phyloP scores from a whole-genome alignment of 176 grass and related monocot genomes.

The Lolium rigidum region DNA sequence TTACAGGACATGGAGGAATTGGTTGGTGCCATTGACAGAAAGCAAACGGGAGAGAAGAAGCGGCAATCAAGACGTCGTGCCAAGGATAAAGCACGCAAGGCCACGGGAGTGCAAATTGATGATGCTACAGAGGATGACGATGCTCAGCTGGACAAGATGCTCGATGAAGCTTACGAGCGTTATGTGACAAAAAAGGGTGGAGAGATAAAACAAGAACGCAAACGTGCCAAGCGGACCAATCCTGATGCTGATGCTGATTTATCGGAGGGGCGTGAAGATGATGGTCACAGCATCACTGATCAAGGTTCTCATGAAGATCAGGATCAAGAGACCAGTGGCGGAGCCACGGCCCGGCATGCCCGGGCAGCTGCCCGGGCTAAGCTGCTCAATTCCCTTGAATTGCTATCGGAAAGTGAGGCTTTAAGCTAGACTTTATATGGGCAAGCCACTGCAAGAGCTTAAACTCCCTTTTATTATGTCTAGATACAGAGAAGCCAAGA shows the following conservation, averaged over 20 bases:
- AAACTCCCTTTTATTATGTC: too few relatives aligned
- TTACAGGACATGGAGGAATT: conserved; percentile 95
- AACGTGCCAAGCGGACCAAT: conserved; percentile 62
- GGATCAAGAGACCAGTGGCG: not conserved
- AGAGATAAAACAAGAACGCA: conserved; percentile 64
- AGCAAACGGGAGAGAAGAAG: conserved; percentile 71
- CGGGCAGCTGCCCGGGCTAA: too few relatives aligned
- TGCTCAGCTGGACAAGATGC: conserved; percentile 75
- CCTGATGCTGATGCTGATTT: conserved; percentile 63
- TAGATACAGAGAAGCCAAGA: too few relatives aligned
- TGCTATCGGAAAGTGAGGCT: too few relatives aligned
- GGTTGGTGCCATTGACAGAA: conserved; percentile 67
- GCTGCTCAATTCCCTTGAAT: too few relatives aligned
- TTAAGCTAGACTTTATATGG: too few relatives aligned
- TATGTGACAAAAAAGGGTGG: conserved; percentile 84
- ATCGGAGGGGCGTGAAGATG: conserved; percentile 51
- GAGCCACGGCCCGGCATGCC: too few relatives aligned
- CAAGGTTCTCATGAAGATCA: not conserved
- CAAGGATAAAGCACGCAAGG: conserved; percentile 82
- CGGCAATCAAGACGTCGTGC: conserved; percentile 65
- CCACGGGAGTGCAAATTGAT: conserved; percentile 78
- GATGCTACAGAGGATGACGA: conserved; percentile 79
- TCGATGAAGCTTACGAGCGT: conserved; percentile 88
- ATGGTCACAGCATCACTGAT: not conserved
- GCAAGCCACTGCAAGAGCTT: too few relatives aligned